Conservation (phyloP, 1,284 basidiomycete genomes). For the Microstroma glucosiphilum region DNA sequence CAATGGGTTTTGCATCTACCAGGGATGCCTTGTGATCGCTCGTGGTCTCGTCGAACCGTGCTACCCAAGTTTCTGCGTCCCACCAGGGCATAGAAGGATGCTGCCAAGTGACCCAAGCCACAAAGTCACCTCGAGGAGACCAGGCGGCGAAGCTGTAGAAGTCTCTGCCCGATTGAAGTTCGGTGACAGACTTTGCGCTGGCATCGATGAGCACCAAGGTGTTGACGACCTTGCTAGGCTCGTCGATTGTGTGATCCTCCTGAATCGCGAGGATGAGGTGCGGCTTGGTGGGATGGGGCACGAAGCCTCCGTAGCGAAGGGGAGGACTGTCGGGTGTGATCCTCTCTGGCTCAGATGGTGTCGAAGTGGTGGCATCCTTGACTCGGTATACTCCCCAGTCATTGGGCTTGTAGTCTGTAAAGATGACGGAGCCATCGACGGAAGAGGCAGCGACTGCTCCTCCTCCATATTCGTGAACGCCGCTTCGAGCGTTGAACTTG, state of each 20-base stretch:
- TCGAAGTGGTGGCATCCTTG: not conserved
- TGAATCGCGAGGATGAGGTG: conserved; percentile 57
- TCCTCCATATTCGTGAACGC: conserved; percentile 44
- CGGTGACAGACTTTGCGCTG: conserved; percentile 52
- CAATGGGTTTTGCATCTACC: conserved; percentile 9
- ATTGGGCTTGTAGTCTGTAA: conserved; percentile 28
- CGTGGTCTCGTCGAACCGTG: conserved; percentile 44
- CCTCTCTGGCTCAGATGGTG: not conserved
- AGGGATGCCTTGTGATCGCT: conserved; percentile 8
- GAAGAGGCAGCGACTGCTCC: conserved; percentile 27
- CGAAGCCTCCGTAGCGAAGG: conserved; percentile 59
- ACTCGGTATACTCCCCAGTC: conserved; percentile 23
- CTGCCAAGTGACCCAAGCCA: conserved; percentile 68
- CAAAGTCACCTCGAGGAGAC: conserved; percentile 62
- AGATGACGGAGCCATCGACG: conserved; percentile 27
- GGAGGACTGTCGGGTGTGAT: conserved; percentile 54
- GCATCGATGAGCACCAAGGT: conserved; percentile 60
- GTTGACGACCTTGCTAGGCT: conserved; percentile 59
- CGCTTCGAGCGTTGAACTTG: conserved; percentile 29
- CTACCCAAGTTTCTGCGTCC: conserved; percentile 61
- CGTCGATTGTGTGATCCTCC: conserved; percentile 64
- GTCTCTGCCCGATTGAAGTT: conserved; percentile 60
- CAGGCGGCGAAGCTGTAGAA: conserved; percentile 64
- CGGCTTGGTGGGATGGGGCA: conserved; percentile 52
- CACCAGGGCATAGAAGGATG: conserved; percentile 77